Conservation (phyloP, 805 yeast species). For the Wickerhamiella vanderwaltii region DNA sequence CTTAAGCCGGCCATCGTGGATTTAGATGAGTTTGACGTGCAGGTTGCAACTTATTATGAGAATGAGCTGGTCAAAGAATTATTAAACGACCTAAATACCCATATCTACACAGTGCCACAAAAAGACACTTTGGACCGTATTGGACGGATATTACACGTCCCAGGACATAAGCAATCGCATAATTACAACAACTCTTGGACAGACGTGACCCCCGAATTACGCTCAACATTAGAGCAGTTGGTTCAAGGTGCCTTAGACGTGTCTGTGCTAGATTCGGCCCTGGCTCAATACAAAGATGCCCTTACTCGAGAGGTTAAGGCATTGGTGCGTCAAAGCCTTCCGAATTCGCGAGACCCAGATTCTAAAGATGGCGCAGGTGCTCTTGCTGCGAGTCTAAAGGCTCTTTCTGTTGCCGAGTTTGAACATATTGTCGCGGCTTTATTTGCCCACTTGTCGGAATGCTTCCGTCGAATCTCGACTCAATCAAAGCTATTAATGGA, state of each 20-base stretch:
- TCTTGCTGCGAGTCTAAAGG: constrained; percentile 39
- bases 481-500: constrained; percentile 75
- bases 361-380: background rate
- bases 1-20: constrained; percentile 7
- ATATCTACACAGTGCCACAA: constrained; percentile 39
- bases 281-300: constrained; percentile 50
- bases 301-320: constrained; percentile 61
- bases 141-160: constrained; percentile 21
- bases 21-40: background rate
- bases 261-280: constrained; percentile 49
- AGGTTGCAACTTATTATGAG: constrained; percentile 52
- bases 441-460: constrained; percentile 54
- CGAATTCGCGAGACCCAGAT: constrained; percentile 24
- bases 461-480: constrained; percentile 55
- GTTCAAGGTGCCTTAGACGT: constrained; percentile 49
- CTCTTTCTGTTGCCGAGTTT: constrained; percentile 62
- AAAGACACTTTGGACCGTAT: constrained; percentile 43
- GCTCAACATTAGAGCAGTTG: constrained; percentile 34
- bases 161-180: background rate
- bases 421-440: constrained; percentile 53
- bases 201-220: constrained; percentile 32
- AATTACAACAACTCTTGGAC: constrained; percentile 30
- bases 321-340: constrained; percentile 54
- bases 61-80: constrained; percentile 44
- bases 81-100: constrained; percentile 48